A percentile compares a stretch with the other conserved stretches of the same genome.
phyloP scores from a whole-genome alignment of 2,329 filamentous ascomycete species.

The Diaporthe nobilis region DNA sequence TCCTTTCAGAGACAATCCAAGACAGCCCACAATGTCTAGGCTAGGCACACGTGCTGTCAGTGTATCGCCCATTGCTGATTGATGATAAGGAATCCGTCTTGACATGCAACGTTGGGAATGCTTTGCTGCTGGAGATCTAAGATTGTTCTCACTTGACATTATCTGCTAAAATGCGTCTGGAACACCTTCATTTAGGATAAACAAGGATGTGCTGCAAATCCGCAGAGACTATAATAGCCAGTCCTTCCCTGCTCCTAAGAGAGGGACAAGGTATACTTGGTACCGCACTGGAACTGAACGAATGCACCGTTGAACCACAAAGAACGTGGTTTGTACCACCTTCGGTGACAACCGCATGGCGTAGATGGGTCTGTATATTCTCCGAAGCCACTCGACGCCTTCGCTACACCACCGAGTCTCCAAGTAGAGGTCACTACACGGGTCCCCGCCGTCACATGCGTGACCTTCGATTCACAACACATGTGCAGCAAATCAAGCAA shows the following conservation, averaged over 20 bases:
- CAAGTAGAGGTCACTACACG: not conserved
- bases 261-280: not conserved
- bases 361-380: not conserved
- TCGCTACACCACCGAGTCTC: conserved; percentile 2
- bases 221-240: not conserved
- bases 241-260: not conserved
- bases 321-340: conserved; percentile 2
- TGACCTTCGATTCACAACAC: not conserved
- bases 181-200: not conserved
- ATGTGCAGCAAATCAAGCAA: not conserved
- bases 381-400: conserved; percentile 26
- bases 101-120: not conserved
- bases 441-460: not conserved
- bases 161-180: not conserved
- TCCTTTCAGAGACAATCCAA: conserved; percentile 18
- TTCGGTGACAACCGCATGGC: not conserved
- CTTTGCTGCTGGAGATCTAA: no score
- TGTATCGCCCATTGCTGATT: not conserved
- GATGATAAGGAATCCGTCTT: not conserved
- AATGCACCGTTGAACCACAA: not conserved
- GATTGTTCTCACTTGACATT: not conserved
- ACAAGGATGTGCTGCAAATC: not conserved
- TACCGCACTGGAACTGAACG: not conserved
- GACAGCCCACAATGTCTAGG: not conserved
- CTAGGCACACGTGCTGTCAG: not conserved